Percentiles rank a stretch among this genome's conserved stretches.
Evolutionary conservation across 768 basidiomycete species (phyloP).

Genomic region (Polyporus arcularius): DNA sequence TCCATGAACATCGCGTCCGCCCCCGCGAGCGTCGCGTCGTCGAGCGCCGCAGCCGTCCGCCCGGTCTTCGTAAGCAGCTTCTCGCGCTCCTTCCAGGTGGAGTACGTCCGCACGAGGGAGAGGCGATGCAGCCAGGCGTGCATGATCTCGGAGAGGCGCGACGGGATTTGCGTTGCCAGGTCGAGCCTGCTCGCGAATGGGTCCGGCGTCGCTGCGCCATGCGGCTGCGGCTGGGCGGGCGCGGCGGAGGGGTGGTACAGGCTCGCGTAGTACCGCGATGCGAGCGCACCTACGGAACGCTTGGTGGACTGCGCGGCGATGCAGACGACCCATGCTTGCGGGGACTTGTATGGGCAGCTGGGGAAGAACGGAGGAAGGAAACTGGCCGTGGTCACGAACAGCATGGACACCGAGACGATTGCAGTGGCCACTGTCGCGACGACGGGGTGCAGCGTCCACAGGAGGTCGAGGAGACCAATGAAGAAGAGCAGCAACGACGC

Average conservation of each 20-base stretch:
- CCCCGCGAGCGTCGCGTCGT: slow-evolving; percentile 8
- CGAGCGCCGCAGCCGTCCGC: background rate
- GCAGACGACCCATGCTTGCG: slow-evolving; percentile 17
- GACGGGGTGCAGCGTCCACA: slow-evolving; percentile 22
- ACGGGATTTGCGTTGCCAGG: background rate
- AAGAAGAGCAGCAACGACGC: slow-evolving; percentile 25
- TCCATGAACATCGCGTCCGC: slow-evolving; percentile 19
- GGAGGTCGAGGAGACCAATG: slow-evolving; percentile 23
- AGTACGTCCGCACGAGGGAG: slow-evolving; percentile 1
- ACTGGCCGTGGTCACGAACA: slow-evolving; percentile 4
- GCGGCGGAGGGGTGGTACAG: background rate
- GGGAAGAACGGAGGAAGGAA: slow-evolving; percentile 10
- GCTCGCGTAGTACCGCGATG: slow-evolving; percentile 6
- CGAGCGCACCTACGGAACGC: background rate
- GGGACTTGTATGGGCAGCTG: slow-evolving; percentile 20
- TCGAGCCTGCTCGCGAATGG: slow-evolving; percentile 9
- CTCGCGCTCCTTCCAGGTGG: slow-evolving; percentile 19
- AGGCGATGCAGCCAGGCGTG: slow-evolving; percentile 2
- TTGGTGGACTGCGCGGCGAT: slow-evolving; percentile 1
- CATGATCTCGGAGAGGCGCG: background rate
- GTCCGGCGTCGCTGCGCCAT: background rate
- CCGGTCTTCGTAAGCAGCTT: background rate
- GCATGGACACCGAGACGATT: slow-evolving; percentile 2
- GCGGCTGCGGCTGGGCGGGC: background rate
- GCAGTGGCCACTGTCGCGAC: slow-evolving; percentile 19